Evolutionary conservation across 352 stramenopile species (phyloP).

Genomic region (Phytophthora capsici): DNA sequence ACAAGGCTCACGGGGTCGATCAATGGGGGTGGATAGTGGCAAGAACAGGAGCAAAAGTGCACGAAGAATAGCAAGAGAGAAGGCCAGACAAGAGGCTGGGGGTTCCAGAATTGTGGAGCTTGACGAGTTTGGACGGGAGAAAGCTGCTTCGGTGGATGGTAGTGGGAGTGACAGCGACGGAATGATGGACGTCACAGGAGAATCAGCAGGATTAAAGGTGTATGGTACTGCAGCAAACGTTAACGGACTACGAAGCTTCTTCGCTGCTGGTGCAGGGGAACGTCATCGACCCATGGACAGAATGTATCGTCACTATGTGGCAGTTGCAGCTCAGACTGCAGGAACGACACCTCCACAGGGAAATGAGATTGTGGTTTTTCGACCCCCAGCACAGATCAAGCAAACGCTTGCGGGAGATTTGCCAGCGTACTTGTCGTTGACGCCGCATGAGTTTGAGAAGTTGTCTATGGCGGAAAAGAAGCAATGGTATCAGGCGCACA

Average conservation of each 20-base stretch:
- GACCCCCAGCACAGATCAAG: constrained; percentile 6
- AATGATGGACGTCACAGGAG: constrained; percentile 26
- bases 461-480: constrained; percentile 48
- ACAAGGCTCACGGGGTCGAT: constrained; percentile 12
- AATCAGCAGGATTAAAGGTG: constrained; percentile 36
- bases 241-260: constrained; percentile 43
- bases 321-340: constrained; percentile 39
- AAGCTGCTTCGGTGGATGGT: constrained; percentile 18
- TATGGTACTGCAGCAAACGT: constrained; percentile 41
- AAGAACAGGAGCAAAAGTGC: constrained; percentile 11
- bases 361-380: constrained; percentile 55
- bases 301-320: constrained; percentile 77
- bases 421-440: constrained; percentile 53
- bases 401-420: constrained; percentile 30
- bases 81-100: neutral
- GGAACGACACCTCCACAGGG: constrained; percentile 31
- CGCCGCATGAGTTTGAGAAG: constrained; percentile 51
- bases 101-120: constrained; percentile 27
- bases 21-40: neutral
- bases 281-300: constrained; percentile 56
- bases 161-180: constrained; percentile 36
- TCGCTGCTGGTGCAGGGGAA: constrained; percentile 43
- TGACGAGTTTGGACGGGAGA: constrained; percentile 28
- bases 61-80: constrained; percentile 15
- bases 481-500: constrained; percentile 45